A percentile compares a stretch with the other conserved stretches of the same genome.
Conservation (phyloP, 2,329 filamentous ascomycete species). For the Trichoderma harzianum region DNA sequence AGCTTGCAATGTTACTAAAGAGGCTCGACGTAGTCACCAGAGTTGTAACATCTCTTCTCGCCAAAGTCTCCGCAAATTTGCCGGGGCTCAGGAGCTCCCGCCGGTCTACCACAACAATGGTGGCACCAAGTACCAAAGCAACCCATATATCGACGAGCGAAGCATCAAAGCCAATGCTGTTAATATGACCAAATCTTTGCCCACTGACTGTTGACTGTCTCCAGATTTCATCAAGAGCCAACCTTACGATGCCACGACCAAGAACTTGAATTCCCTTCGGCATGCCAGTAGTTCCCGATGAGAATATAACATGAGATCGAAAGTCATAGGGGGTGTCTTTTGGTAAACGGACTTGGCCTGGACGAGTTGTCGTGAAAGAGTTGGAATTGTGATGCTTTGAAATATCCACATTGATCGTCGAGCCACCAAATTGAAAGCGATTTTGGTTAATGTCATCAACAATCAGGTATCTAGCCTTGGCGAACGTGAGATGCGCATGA, state of each 20-base stretch:
- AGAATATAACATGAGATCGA: background rate
- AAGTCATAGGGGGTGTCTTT: background rate
- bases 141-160: background rate
- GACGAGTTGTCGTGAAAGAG: background rate
- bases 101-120: background rate
- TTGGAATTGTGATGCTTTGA: background rate
- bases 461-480: background rate
- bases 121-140: background rate
- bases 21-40: background rate
- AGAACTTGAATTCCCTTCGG: background rate
- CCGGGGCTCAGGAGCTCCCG: background rate
- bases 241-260: background rate
- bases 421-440: background rate
- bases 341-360: background rate
- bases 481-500: background rate
- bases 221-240: background rate
- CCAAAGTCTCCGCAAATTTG: background rate
- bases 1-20: background rate
- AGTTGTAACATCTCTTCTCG: background rate
- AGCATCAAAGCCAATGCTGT: background rate
- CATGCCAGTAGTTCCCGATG: background rate
- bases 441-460: background rate
- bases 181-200: background rate
- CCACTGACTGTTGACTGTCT: background rate
- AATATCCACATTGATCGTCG: background rate